phyloP scores from a whole-genome alignment of 2,329 filamentous ascomycete species.

The Xylariaceae sp. region DNA sequence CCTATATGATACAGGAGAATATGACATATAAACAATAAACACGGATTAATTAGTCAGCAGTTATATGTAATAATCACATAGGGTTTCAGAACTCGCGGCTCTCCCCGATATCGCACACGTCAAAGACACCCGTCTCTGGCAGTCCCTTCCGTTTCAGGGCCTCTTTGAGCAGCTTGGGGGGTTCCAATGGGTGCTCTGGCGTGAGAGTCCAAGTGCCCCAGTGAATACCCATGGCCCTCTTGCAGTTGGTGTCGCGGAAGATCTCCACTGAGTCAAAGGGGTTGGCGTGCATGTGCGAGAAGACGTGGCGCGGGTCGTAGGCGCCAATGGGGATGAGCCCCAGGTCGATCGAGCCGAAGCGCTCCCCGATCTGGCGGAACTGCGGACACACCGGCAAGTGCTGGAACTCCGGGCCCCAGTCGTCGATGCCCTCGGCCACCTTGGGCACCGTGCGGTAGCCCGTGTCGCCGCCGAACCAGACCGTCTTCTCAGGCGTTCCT shows the following conservation, averaged over 20 bases:
- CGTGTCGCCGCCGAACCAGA: conserved; percentile 91
- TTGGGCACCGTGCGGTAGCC: conserved; percentile 82
- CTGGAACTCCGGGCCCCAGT: conserved; percentile 71
- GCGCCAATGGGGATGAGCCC: conserved; percentile 94
- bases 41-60: no score
- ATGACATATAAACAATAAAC: no score
- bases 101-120: conserved; percentile 84
- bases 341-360: conserved; percentile 85
- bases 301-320: conserved; percentile 74
- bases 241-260: conserved; percentile 81
- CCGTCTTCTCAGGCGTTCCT: conserved; percentile 65
- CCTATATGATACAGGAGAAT: no score
- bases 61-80: no score
- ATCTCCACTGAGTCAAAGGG: conserved; percentile 90
- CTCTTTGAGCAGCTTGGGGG: conserved; percentile 72
- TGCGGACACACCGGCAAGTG: conserved; percentile 78
- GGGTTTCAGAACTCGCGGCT: conserved; percentile 70
- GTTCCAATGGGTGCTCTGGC: conserved; percentile 83
- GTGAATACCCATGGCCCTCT: conserved; percentile 82
- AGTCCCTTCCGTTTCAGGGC: conserved; percentile 73
- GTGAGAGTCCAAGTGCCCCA: conserved; percentile 93
- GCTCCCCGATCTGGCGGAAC: conserved; percentile 80
- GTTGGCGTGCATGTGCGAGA: conserved; percentile 84
- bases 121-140: conserved; percentile 75
- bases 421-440: conserved; percentile 66